Evolutionary conservation across 257 asterid genomes (phyloP), one percentile per base, ranked within the genome.

Genomic region (Petrea volubilis): DNA sequence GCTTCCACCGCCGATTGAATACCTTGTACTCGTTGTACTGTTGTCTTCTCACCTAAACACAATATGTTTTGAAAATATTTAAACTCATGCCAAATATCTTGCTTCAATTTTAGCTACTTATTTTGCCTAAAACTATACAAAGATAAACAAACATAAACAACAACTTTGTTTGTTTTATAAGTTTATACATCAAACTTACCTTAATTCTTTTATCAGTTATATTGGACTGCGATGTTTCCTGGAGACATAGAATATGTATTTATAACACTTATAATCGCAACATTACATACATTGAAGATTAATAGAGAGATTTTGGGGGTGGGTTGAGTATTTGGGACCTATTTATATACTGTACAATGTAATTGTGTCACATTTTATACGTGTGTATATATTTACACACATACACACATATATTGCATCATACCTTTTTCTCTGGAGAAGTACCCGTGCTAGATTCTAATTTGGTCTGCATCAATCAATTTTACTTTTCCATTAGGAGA

Each of bases 11-110:
- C 71, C 83, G 77, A 58, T 74, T 76, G 78, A 88, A 92, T 18
- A 78, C 69, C 85, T 82, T 88, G 80, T 79, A 90, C 76, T 90
- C 95, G 13, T 82, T 80, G 51, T 82, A 92, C 10, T 96, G 90
- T 60, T 92, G 95, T 69, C 90, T 85, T 81, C 98, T 85, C 62
- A 88, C 93, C 97, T 92, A n/a, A n/a, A n/a, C n/a, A 20, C n/a
- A 46, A 15, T 13, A 46, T 12, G 1, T 21, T 7, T 2, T 2
- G 10, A 1, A 38, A 1, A 3, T 2, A 38, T 14, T 11, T 13
- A 13, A 44, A 13, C 51, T 15, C 21, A 15, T 44, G 51, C 20
- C n/a, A 1, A 10, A 41, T 11, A 41, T 9, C 11, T 41, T 55
- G 1, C 18, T n/a, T 25, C 9, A 23, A 8, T 10, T 8, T 14